Base-by-base conservation (phyloP, 306 rosid genomes). In the Vigna trinervia region DNA sequence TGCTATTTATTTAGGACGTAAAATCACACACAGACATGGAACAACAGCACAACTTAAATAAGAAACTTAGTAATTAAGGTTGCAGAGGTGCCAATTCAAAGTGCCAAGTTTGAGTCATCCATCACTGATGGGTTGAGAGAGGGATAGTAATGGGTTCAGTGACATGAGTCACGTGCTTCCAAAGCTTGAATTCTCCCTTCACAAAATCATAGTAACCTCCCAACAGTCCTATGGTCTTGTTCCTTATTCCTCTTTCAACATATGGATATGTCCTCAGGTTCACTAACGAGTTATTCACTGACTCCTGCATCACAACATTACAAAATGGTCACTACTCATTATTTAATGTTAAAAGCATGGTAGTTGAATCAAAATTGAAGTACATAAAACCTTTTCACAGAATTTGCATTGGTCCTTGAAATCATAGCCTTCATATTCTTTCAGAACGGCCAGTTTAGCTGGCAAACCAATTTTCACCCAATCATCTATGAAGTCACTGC, bases 161-260 rank as follows among this genome's bases (percentile, higher is more conserved):
- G 54, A 86, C 5, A 34, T 30, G 41, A 28, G 79, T 20, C 12
- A 71, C 19, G 0, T 79, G n/a, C 56, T 87, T 86, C 93, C 93
- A 89, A 43, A 86, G 83, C 64, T 81, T 53, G 69, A 91, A 87
- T 66, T 80, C 63, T 53, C 96, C 92, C 0, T 60, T 63, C 26
- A 87, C 90, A 70, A 89, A 89, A 67, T 91, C 87, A 69, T 91
- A 91, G 81, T 84, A 81, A 62, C 90, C 96, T 8, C 92, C 93
- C 36, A 74, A 72, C 5, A 91, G 59, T 0, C 58, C 61, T 1
- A 89, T 22, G 0, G 19, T 80, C 39, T 72, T 78, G 26, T 84
- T 46, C 50, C 43, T 65, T 23, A 81, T 3, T 38, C 26, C 83
- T 14, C 6, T 81, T 23, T 22, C 56, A 71, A 91, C 88, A 65